Evolutionary conservation across 345 rosid species (phyloP), one percentile per base, ranked within the genome.

Genomic region (Aquilaria sinensis): DNA sequence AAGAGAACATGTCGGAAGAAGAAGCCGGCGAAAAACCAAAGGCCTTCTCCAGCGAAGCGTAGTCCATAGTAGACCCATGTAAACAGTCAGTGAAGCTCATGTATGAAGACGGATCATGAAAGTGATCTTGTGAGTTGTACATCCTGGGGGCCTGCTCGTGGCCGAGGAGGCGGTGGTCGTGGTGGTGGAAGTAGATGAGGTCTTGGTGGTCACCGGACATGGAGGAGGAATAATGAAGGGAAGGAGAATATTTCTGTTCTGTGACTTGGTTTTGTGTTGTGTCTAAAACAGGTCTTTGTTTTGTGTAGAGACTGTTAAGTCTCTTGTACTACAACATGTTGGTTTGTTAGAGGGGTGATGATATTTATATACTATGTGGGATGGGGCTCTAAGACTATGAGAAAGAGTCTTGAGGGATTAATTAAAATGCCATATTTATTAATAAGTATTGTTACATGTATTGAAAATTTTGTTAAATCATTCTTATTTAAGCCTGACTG

Each of bases 181-280:
- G 68, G 11, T 74, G 74, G 69, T 72, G 73, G 80, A 74, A 80
- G 72, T 73, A 77, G 7, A 37, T 37, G 43, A 75, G 75, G 75
- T 82, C 89, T 74, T 75, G 82, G 30, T 67, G 72, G 68, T 88
- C 92, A 67, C 84, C 77, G 76, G 96, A 85, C 96, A 92, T 92
- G 78, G 70, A 68, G 60, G 51, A 61, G 56, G 62, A 53, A 46
- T 16, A 68, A 57, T 63, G 61, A 34, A 65, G 55, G 71, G 78
- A 78, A 61, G 67, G 55, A 32, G 34, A 50, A 37, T 5, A 9
- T 37, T 9, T 37, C 5, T 37, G 43, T 7, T 9, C 8, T 37
- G 43, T 37, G 43, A 37, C 43, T 37, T 37, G 43, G 43, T 4
- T 37, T 2, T 37, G 5, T 37, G 5, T 37, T 37, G 43, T 37